These are phyloP conservation scores for Graphilbum sp. DNA, from an alignment of 2,329 filamentous ascomycete genomes.

Conservation along the genomic window DNA sequence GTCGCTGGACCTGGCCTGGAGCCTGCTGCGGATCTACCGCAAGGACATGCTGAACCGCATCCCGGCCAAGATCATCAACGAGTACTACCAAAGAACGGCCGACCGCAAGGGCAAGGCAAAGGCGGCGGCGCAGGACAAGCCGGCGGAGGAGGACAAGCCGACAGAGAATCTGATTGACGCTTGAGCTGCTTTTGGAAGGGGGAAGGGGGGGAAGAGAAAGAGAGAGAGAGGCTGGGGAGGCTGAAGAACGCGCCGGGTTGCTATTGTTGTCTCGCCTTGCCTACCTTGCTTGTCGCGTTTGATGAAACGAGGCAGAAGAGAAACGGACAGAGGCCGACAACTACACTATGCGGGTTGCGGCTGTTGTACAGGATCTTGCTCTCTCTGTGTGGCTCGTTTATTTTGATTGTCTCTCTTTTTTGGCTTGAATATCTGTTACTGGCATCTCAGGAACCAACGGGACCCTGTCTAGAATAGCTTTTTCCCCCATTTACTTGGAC, in stretches of 20 bases:
- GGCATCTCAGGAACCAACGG: too few relatives aligned
- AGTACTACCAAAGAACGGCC: constrained; percentile 60
- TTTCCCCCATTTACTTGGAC: too few relatives aligned
- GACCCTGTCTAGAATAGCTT: too few relatives aligned
- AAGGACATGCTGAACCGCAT: constrained; percentile 97
- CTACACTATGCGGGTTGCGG: too few relatives aligned
- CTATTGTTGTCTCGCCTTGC: background rate
- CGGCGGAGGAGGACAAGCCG: constrained; percentile 19
- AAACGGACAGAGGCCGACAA: too few relatives aligned
- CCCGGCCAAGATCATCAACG: constrained; percentile 65
- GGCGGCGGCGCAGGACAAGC: constrained; percentile 27
- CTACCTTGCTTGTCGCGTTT: background rate
- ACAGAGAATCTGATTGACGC: constrained; percentile 23
- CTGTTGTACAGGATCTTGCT: too few relatives aligned
- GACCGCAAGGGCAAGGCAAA: constrained; percentile 47
- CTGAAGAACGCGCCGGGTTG: background rate
- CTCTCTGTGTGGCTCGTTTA: too few relatives aligned
- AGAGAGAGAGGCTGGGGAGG: background rate
- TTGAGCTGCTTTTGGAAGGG: too few relatives aligned
- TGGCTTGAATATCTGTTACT: too few relatives aligned
- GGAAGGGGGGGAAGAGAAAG: background rate
- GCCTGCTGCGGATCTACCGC: constrained; percentile 88
- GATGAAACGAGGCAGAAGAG: too few relatives aligned
- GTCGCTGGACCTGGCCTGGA: constrained; percentile 92
- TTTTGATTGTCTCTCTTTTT: too few relatives aligned